Evolutionary conservation across 2,329 filamentous ascomycete species (phyloP).

Genomic region (Cladobotryum mycophilum): DNA sequence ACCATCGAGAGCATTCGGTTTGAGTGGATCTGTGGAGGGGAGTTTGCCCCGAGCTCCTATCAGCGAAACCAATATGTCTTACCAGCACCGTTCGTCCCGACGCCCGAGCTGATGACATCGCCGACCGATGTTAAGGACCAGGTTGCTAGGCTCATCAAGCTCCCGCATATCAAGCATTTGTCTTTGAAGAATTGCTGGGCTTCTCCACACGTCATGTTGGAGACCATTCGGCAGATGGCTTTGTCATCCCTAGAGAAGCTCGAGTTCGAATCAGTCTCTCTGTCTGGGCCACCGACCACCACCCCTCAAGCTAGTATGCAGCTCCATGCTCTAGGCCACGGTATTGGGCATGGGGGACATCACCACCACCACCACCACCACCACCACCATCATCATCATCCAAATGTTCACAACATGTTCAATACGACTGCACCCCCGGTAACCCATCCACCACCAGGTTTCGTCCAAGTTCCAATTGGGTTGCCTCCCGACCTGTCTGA

Average conservation of each 20-base stretch:
- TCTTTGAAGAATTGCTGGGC: conserved; percentile 66
- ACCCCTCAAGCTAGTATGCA: conserved; percentile 14
- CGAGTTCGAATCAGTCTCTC: conserved; percentile 57
- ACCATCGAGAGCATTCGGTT: conserved; percentile 55
- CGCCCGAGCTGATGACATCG: conserved; percentile 23
- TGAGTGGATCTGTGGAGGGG: conserved; percentile 63
- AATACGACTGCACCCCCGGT: too few species aligned
- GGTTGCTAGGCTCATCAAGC: conserved; percentile 36
- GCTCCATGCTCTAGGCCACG: conserved; percentile 7
- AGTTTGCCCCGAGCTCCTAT: conserved; percentile 55
- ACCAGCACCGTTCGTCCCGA: conserved; percentile 50
- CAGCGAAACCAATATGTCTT: conserved; percentile 58
- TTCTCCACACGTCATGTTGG: conserved; percentile 49
- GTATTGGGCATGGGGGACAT: neutral
- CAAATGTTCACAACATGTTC: neutral
- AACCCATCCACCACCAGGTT: too few species aligned
- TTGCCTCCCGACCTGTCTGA: neutral
- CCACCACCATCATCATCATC: too few species aligned
- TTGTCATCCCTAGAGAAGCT: conserved; percentile 44
- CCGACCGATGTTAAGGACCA: conserved; percentile 25
- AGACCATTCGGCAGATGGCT: conserved; percentile 44
- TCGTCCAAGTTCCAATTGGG: neutral
- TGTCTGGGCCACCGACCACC: conserved; percentile 42
- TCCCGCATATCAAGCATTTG: conserved; percentile 53
- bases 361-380: neutral